A percentile compares a stretch with the other conserved stretches of the same genome.
These are phyloP conservation scores for Stropharia rugosoannulata DNA, from an alignment of 768 basidiomycete species.

Conservation along the genomic window DNA sequence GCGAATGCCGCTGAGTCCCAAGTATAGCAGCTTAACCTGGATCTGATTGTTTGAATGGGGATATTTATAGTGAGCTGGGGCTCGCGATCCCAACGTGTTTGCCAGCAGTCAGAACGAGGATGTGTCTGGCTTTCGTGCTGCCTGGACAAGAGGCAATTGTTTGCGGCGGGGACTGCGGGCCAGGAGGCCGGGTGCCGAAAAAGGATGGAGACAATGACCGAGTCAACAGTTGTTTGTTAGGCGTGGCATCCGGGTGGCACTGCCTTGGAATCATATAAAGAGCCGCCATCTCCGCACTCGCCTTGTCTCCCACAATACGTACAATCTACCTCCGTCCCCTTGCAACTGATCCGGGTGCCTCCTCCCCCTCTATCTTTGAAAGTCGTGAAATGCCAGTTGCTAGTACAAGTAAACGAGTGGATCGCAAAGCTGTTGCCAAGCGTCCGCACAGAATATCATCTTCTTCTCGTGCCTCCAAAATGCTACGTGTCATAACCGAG, in stretches of 20 bases:
- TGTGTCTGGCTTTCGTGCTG: background rate
- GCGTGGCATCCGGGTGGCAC: conserved; percentile 3
- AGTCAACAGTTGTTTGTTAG: background rate
- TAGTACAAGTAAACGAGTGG: conserved; percentile 6
- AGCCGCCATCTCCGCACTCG: conserved; percentile 5
- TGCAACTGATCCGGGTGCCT: background rate
- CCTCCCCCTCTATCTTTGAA: background rate
- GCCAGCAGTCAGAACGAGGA: background rate
- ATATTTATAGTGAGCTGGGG: background rate
- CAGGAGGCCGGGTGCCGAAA: background rate
- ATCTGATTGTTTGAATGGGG: background rate
- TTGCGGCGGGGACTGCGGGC: background rate
- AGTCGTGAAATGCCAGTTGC: conserved; percentile 8
- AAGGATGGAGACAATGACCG: background rate
- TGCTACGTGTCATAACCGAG: conserved; percentile 3
- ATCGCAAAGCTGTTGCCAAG: conserved; percentile 1
- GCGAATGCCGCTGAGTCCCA: too few species aligned
- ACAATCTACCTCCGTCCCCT: conserved; percentile 1
- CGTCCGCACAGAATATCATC: background rate
- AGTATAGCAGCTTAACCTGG: background rate
- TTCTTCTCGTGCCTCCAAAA: background rate
- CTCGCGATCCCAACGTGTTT: background rate
- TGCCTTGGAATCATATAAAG: conserved; percentile 8
- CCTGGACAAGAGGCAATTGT: background rate
- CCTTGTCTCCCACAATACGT: conserved; percentile 5